phyloP scores from a whole-genome alignment of 2,329 filamentous ascomycete species.

The Cladosporium sp. region DNA sequence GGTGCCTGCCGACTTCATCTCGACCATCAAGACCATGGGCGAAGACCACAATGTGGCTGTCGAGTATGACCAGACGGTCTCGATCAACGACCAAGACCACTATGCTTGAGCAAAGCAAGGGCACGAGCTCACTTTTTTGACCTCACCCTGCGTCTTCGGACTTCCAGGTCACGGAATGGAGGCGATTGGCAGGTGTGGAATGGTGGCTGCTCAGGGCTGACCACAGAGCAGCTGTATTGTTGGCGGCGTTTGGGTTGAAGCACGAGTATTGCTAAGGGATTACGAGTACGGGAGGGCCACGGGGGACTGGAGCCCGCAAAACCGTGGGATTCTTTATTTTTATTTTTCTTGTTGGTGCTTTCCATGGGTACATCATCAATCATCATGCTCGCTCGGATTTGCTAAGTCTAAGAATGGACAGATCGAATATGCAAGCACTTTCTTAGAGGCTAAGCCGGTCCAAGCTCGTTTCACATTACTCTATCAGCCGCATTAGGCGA shows the following conservation, averaged over 20 bases:
- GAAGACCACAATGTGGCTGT: conserved; percentile 63
- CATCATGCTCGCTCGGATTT: not conserved
- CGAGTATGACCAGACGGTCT: conserved; percentile 73
- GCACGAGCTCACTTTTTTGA: not conserved
- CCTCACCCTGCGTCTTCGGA: conserved; percentile 16
- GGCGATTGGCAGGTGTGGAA: conserved; percentile 1
- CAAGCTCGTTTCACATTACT: conserved; percentile 16
- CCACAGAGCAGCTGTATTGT: not conserved
- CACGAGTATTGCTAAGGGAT: conserved; percentile 7
- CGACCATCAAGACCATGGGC: conserved; percentile 65
- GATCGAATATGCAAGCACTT: conserved; percentile 10
- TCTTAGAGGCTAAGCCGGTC: not conserved
- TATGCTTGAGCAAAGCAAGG: conserved; percentile 1
- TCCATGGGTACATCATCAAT: not conserved
- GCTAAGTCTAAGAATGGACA: conserved; percentile 4
- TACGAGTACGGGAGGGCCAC: not conserved
- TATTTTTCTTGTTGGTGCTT: not conserved
- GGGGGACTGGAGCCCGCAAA: not conserved
- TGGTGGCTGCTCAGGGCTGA: conserved; percentile 6
- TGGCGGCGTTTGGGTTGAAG: conserved; percentile 16
- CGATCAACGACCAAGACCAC: conserved; percentile 20
- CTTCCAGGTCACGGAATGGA: conserved; percentile 16
- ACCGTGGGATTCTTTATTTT: not conserved
- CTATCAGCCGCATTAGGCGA: conserved; percentile 15
- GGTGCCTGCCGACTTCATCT: conserved; percentile 67